Base-by-base conservation (phyloP, 2,329 filamentous ascomycete genomes). In the Hirsutella thompsonii region DNA sequence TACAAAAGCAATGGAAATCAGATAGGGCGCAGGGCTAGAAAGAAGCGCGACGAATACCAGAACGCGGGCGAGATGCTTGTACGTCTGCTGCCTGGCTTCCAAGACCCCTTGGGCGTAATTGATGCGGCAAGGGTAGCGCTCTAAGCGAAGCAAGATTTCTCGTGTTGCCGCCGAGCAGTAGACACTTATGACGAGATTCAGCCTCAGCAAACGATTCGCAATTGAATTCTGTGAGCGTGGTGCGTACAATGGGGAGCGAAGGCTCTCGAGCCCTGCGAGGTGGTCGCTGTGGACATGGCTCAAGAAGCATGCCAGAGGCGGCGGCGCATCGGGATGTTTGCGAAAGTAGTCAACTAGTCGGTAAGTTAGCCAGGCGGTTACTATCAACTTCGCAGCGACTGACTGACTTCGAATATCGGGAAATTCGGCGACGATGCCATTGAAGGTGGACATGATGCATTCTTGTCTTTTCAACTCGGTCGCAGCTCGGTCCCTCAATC, bases 241-340 rank as follows among this genome's bases (percentile, higher is more conserved):
- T 5, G 4, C 5, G 42, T 58, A 76, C 72, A 94, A 94, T 0
- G 86, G 83, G 21, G 83, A 77, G 36, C 78, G 74, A 41, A 89
- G 70, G 11, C 70, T 75, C 50, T 94, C 87, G 2, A 95, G 70
- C 0, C 90, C 89, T 29, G 73, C 72, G 1, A 95, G 72, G 60
- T 95, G 90, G 52, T 95, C 89, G 47, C 83, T 93, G 56, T 95
- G 90, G 2, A 93, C 79, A 71, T 96, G 90, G 59, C 84, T 93
- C 20, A 96, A 69, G 55, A 96, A 94, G 57, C 83, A 92, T 14
- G 84, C 88, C 42, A 92, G 61, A 0, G 87, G 83, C 4, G 82
- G 72, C 14, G 62, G 70, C 14, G 61, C 60, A 5, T 66, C 65
- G 4, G 67, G 62, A 37, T 69, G 67, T 14, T 62, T 64, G 20